These are phyloP conservation scores for Ligustrum vulgare DNA, from an alignment of 257 asterid genomes.

Conservation along the genomic window DNA sequence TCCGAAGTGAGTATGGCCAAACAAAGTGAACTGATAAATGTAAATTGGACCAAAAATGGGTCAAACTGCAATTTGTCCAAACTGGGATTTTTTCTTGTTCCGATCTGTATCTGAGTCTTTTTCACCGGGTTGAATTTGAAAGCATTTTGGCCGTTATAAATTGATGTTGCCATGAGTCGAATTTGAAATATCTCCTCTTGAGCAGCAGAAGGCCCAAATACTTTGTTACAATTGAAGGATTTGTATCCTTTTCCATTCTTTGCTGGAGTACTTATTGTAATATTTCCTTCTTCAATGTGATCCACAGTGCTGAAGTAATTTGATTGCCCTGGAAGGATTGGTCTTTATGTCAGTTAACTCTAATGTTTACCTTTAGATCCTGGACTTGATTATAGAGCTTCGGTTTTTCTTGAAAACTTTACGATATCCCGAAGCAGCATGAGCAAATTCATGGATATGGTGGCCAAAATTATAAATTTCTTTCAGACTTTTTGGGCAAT, in stretches of 20 bases:
- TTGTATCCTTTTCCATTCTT: slow-evolving; percentile 64
- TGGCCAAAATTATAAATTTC: no score
- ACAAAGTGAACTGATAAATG: no score
- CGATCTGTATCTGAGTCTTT: no score
- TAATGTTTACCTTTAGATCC: slow-evolving; percentile 93
- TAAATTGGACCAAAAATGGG: no score
- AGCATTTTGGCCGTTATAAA: no score
- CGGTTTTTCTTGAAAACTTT: slow-evolving; percentile 94
- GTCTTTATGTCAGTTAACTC: slow-evolving; percentile 95
- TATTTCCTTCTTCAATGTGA: slow-evolving; percentile 81
- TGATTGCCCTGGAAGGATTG: slow-evolving; percentile 68
- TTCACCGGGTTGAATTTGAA: no score
- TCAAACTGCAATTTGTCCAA: no score
- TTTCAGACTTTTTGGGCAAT: no score
- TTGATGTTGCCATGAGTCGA: no score
- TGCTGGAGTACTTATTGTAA: slow-evolving; percentile 59
- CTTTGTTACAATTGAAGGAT: slow-evolving; percentile 59
- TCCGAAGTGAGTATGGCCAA: no score
- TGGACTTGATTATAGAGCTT: slow-evolving; percentile 98
- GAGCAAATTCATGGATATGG: slow-evolving; percentile 83
- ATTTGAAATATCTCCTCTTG: slow-evolving; percentile 66
- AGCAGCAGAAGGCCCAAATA: slow-evolving; percentile 79
- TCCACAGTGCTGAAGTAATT: slow-evolving; percentile 62
- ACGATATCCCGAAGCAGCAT: slow-evolving; percentile 96
- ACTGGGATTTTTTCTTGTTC: no score